These are phyloP conservation scores for Clitoria ternatea DNA, from an alignment of 306 rosid genomes.

Conservation along the genomic window DNA sequence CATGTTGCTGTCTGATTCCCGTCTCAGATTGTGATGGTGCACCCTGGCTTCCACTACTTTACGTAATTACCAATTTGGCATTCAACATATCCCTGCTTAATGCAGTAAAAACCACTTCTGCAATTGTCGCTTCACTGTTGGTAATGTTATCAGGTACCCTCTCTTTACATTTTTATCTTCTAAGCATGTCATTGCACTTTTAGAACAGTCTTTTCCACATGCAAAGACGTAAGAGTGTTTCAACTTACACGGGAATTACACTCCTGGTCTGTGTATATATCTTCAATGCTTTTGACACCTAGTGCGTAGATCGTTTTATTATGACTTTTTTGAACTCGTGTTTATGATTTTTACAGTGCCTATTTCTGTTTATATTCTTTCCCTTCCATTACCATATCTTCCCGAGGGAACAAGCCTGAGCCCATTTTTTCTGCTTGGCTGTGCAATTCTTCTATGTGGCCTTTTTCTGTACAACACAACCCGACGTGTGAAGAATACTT, in stretches of 20 bases:
- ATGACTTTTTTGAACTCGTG: conserved; percentile 8
- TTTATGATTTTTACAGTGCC: conserved; percentile 67
- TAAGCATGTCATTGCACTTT: too few species aligned
- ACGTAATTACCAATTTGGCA: conserved; percentile 56
- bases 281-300: too few species aligned
- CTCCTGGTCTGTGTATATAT: too few species aligned
- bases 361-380: conserved; percentile 63
- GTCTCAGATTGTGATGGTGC: conserved; percentile 78
- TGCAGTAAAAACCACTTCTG: conserved; percentile 72
- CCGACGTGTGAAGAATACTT: conserved; percentile 35
- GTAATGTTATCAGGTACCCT: conserved; percentile 76
- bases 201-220: too few species aligned
- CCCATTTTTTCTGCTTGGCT: conserved; percentile 70
- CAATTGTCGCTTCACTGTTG: conserved; percentile 74
- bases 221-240: too few species aligned
- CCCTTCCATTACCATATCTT: conserved; percentile 85
- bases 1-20: not conserved
- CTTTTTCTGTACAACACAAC: conserved; percentile 58
- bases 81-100: conserved; percentile 76
- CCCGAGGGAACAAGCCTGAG: conserved; percentile 57
- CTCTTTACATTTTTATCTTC: not conserved
- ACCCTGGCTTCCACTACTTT: conserved; percentile 84
- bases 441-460: conserved; percentile 70
- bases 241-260: too few species aligned
- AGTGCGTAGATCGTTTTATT: not conserved